Base-by-base conservation (phyloP, 2,329 filamentous ascomycete genomes). In the Myriosclerotinia scirpicola region DNA sequence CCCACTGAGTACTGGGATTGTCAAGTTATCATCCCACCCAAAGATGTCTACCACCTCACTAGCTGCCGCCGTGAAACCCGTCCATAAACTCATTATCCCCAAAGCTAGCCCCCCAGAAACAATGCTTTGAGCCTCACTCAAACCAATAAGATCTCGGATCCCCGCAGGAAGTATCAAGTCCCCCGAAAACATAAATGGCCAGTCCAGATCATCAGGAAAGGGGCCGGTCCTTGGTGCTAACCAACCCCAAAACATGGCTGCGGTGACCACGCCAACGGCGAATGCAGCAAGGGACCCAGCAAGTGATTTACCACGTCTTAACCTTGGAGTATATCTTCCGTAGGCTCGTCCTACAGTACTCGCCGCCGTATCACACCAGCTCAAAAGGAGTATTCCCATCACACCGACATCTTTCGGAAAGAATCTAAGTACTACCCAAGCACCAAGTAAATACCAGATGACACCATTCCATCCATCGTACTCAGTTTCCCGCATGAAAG, bases 291-390 rank as follows among this genome's bases (percentile, higher is more conserved):
- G 75, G 12, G 91, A 95, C 0, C 95, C 95, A 22, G 95, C 95
- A 38, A 98, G 81, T 68, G 92, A 96, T 85, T 99, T 99, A 53
- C 93, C 93, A 69, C 85, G 85, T 69, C 95, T 87, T 65, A 99
- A 85, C 63, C 90, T 86, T 48, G 91, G 91, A 2, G 95, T 99
- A 76, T 97, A 93, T 69, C 90, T 86, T 53, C 95, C 95, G 80
- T 91, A 98, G 17, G 94, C 82, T 65, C 95, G 87, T 64, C 95
- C 95, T 75, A 99, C 93, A 0, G 95, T 99, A 76, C 90, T 95
- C 61, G 95, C 95, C 46, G 95, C 95, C 1, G 95, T 98, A 78
- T 99, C 95, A 79, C 95, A 99, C 95, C 95, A 99, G 76, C 91
- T 96, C 34, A 99, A 86, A 52, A 99, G 85, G 74, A 99, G 82